A percentile compares a stretch with the other conserved stretches of the same genome.
Evolutionary conservation across 257 asterid genomes (phyloP).

Genomic region (Ilex asprella): DNA sequence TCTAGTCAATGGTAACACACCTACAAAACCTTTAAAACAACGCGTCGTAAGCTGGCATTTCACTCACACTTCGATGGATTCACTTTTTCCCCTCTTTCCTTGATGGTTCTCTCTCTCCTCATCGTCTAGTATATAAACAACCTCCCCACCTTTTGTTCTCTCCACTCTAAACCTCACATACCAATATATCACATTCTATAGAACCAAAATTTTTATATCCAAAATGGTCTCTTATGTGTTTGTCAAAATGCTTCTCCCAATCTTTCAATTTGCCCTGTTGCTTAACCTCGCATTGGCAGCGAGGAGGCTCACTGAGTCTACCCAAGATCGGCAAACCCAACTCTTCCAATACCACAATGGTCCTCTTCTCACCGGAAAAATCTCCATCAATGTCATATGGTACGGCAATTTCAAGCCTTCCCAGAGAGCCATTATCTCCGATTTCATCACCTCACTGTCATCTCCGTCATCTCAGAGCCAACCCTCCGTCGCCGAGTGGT

Average conservation of each 20-base stretch:
- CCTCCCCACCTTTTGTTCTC: too few species aligned
- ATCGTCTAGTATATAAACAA: too few species aligned
- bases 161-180: too few species aligned
- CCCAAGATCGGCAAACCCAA: slow-evolving; percentile 13
- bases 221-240: slow-evolving; percentile 12
- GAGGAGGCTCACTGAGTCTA: slow-evolving; percentile 6
- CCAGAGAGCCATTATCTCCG: slow-evolving; percentile 27
- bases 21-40: too few species aligned
- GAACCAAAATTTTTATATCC: too few species aligned
- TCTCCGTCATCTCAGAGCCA: slow-evolving; percentile 18
- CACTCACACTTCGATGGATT: too few species aligned
- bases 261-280: neutral
- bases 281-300: slow-evolving; percentile 7
- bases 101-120: too few species aligned
- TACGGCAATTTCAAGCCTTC: slow-evolving; percentile 31
- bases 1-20: too few species aligned
- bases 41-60: too few species aligned
- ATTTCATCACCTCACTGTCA: slow-evolving; percentile 29
- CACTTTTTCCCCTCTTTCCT: too few species aligned
- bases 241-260: neutral
- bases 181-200: too few species aligned
- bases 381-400: slow-evolving; percentile 34
- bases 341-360: slow-evolving; percentile 37
- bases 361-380: slow-evolving; percentile 34
- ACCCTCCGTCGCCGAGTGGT: slow-evolving; percentile 43